Conservation (phyloP, 495 filamentous ascomycete genomes). For the Immersiella caudata region DNA sequence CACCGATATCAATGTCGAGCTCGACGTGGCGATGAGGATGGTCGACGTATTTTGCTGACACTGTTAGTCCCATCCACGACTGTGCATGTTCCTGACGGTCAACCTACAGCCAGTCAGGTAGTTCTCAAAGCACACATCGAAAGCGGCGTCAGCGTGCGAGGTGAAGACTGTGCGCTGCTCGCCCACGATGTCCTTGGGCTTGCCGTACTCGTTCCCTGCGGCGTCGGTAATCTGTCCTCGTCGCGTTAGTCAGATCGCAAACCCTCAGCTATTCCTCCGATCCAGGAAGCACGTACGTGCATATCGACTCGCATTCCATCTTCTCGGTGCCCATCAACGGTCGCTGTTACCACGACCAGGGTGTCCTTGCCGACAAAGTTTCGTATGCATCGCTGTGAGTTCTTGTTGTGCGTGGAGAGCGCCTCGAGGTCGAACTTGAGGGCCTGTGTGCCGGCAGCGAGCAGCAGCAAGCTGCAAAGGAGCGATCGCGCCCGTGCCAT, state of each 20-base stretch:
- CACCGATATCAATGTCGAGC: conserved; percentile 97
- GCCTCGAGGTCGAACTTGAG: conserved; percentile 94
- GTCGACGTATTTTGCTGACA: conserved; percentile 42
- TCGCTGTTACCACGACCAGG: conserved; percentile 97
- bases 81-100: background rate
- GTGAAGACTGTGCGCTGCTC: conserved; percentile 95
- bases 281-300: conserved; percentile 67
- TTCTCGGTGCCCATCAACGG: conserved; percentile 77
- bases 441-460: conserved; percentile 67
- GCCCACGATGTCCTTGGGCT: conserved; percentile 85
- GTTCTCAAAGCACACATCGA: conserved; percentile 98
- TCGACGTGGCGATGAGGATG: conserved; percentile 80
- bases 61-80: conserved; percentile 21
- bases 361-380: conserved; percentile 95
- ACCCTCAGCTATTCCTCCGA: background rate
- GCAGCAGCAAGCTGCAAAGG: conserved; percentile 52
- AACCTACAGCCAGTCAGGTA: conserved; percentile 67
- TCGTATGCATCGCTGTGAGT: conserved; percentile 80
- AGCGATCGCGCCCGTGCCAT: conserved; percentile 44
- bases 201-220: conserved; percentile 92
- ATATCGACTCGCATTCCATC: conserved; percentile 95
- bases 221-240: conserved; percentile 81
- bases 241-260: background rate
- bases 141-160: conserved; percentile 88
- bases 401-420: conserved; percentile 59